phyloP scores from a whole-genome alignment of 139 green algal genomes.

The Asterochloris sp. region DNA sequence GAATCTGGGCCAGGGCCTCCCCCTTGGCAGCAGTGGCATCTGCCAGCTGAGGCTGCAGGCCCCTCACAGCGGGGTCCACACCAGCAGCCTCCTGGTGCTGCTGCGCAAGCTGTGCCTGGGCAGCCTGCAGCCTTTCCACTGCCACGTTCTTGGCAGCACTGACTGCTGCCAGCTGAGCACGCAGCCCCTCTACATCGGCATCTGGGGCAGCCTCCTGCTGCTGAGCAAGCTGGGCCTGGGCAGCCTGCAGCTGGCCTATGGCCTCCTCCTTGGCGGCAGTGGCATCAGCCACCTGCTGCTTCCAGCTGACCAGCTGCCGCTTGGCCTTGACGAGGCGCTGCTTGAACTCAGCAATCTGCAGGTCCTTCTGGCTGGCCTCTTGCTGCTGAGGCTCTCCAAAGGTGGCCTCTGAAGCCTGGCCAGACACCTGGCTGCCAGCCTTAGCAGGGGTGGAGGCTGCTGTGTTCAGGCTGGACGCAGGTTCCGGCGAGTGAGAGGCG shows the following conservation, averaged over 20 bases:
- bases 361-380: not conserved
- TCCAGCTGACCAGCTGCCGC: constrained; percentile 6
- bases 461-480: not conserved
- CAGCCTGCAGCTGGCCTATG: not conserved
- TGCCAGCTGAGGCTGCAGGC: not conserved
- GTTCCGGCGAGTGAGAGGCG: not conserved
- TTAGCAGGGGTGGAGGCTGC: not conserved
- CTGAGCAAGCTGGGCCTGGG: not conserved
- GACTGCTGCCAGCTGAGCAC: not conserved
- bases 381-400: not conserved
- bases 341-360: constrained; percentile 14
- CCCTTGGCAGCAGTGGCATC: constrained; percentile 3
- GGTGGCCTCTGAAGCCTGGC: not conserved
- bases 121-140: not conserved
- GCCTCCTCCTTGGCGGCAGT: constrained; percentile 9
- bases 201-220: not conserved
- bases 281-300: constrained; percentile 10
- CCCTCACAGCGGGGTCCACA: constrained; percentile 6
- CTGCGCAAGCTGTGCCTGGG: too few relatives aligned
- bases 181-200: not conserved
- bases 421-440: not conserved
- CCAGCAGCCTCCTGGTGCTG: not conserved
- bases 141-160: constrained; percentile 12
- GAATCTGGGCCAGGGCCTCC: not conserved
- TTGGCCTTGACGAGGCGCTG: constrained; percentile 15